Conservation (phyloP, 345 rosid genomes). For the Salix koriyanagi region DNA sequence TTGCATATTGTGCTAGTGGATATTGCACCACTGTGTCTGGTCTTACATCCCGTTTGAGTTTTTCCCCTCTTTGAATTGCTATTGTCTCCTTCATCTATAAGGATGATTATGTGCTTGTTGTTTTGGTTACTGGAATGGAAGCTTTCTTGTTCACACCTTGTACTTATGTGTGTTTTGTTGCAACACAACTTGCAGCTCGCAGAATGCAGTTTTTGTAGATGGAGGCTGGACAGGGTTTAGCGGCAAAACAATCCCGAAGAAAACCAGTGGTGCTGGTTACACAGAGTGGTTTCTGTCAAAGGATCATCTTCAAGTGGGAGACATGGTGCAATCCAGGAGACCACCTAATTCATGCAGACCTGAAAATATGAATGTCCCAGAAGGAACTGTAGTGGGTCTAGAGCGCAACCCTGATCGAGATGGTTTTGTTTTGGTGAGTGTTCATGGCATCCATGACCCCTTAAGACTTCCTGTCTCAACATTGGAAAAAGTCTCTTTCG, state of each 20-base stretch:
- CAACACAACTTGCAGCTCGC: constrained; percentile 50
- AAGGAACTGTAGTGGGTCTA: constrained; percentile 75
- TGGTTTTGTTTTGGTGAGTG: constrained; percentile 75
- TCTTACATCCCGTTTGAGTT: background rate
- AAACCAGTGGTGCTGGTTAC: constrained; percentile 40
- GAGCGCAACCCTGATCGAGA: constrained; percentile 47
- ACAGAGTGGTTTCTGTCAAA: constrained; percentile 81
- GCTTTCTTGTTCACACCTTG: background rate
- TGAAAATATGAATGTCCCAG: constrained; percentile 77
- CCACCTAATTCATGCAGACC: constrained; percentile 52
- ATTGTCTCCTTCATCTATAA: background rate
- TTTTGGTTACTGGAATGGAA: background rate
- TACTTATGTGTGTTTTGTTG: background rate
- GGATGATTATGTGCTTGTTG: constrained; percentile 1
- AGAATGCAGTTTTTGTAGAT: constrained; percentile 41
- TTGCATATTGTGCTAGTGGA: background rate
- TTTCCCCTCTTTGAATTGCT: background rate
- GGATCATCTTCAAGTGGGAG: constrained; percentile 69
- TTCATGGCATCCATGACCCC: constrained; percentile 81
- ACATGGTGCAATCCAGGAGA: constrained; percentile 82
- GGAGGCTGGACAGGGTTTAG: constrained; percentile 50
- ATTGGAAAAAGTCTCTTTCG: constrained; percentile 67
- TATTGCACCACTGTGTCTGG: background rate
- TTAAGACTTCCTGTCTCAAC: constrained; percentile 60
- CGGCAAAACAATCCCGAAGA: constrained; percentile 34